A percentile compares a stretch with the other conserved stretches of the same genome.
phyloP scores from a whole-genome alignment of 1,284 basidiomycete species.

The Stygiomarasmius scandens region DNA sequence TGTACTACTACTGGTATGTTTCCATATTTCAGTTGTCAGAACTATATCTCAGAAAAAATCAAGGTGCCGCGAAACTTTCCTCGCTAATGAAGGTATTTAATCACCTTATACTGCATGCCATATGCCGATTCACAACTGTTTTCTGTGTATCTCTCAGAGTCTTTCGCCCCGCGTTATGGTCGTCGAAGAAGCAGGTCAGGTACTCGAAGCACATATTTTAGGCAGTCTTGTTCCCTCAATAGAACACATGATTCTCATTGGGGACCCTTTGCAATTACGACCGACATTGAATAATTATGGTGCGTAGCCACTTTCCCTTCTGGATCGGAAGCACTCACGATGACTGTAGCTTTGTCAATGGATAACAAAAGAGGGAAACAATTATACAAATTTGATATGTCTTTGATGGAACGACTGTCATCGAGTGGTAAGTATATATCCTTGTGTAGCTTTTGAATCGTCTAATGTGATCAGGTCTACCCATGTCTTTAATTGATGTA shows the following conservation, averaged over 20 bases:
- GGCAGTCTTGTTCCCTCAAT: constrained; percentile 63
- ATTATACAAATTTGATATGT: constrained; percentile 62
- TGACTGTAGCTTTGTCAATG: constrained; percentile 49
- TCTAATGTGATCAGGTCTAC: constrained; percentile 38
- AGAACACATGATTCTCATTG: constrained; percentile 68
- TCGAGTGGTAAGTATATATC: constrained; percentile 55
- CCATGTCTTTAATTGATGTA: constrained; percentile 61
- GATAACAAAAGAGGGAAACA: constrained; percentile 50
- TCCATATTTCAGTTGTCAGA: background rate
- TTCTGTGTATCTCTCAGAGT: constrained; percentile 36
- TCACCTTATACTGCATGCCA: too few species aligned
- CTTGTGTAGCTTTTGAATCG: constrained; percentile 40
- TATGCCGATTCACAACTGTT: background rate
- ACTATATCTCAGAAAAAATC: too few species aligned
- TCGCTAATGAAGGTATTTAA: constrained; percentile 54
- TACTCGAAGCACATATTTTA: constrained; percentile 73
- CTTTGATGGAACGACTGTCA: constrained; percentile 64
- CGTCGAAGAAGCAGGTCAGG: constrained; percentile 77
- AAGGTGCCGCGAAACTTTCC: constrained; percentile 68
- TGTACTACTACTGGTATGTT: constrained; percentile 67
- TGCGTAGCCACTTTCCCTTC: constrained; percentile 30
- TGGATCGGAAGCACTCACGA: background rate
- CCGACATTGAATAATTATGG: constrained; percentile 68
- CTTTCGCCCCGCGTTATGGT: constrained; percentile 57
- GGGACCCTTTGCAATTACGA: constrained; percentile 71